Evolutionary conservation across 345 rosid genomes (phyloP).

Genomic region (Tarenaya hassleriana): DNA sequence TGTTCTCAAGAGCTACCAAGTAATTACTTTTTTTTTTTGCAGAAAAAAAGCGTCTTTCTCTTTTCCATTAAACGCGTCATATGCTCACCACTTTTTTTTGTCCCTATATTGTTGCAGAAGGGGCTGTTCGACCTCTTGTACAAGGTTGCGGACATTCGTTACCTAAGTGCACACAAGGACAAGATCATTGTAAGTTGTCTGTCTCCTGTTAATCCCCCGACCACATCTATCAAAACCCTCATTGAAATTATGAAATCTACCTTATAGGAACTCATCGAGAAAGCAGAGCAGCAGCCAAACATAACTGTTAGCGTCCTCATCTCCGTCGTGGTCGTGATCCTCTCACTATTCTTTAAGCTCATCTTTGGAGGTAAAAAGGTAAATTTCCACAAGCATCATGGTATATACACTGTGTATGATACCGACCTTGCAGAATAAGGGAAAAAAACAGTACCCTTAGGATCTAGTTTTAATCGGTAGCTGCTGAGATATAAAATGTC

Average conservation of each 20-base stretch:
- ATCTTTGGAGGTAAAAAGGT: conserved; percentile 78
- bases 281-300: conserved; percentile 69
- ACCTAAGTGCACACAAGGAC: conserved; percentile 50
- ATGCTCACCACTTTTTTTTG: conserved; percentile 1
- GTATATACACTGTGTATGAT: not conserved
- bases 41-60: not conserved
- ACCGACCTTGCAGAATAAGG: no score
- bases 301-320: conserved; percentile 52
- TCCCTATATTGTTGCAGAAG: conserved; percentile 37
- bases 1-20: conserved; percentile 39
- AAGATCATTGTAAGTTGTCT: conserved; percentile 51
- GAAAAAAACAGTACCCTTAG: no score
- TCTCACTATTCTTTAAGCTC: conserved; percentile 42
- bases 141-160: conserved; percentile 65
- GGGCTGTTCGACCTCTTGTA: conserved; percentile 54
- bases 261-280: conserved; percentile 59
- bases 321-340: conserved; percentile 42
- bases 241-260: not conserved
- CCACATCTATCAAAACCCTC: no score
- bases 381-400: not conserved
- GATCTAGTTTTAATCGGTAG: not conserved
- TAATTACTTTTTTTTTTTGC: conserved; percentile 15
- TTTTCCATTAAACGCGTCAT: not conserved
- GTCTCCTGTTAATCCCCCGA: not conserved
- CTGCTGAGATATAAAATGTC: not conserved